Evolutionary conservation across 495 filamentous ascomycete genomes (phyloP).

Genomic region (Cercophora samala): DNA sequence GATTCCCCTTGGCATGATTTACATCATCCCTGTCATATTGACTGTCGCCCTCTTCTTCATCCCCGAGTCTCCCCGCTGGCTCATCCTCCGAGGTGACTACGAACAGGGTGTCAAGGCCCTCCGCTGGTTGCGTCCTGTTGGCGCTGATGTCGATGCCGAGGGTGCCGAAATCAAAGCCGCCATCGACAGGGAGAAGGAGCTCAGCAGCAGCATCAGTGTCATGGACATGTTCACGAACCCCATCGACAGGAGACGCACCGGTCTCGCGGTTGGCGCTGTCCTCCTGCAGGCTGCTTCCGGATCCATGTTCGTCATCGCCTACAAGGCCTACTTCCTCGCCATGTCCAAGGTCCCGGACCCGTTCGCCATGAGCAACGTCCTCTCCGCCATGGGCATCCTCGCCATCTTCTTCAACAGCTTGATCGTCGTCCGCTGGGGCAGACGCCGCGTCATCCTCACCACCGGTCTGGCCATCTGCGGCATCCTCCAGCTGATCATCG

Average conservation of each 20-base stretch:
- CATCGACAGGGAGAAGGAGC: constrained; percentile 47
- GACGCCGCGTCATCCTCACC: constrained; percentile 52
- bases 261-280: constrained; percentile 49
- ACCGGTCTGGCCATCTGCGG: constrained; percentile 53
- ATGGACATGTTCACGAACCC: constrained; percentile 55
- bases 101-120: constrained; percentile 50
- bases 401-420: constrained; percentile 54
- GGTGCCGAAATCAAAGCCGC: constrained; percentile 52
- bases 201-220: constrained; percentile 42
- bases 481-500: constrained; percentile 52
- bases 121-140: constrained; percentile 43
- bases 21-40: constrained; percentile 54
- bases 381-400: constrained; percentile 54
- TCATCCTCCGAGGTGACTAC: constrained; percentile 49
- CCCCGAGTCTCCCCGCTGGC: constrained; percentile 63
- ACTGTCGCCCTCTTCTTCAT: constrained; percentile 55
- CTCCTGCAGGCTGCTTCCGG: constrained; percentile 57
- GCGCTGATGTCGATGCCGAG: constrained; percentile 44
- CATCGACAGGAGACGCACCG: constrained; percentile 51
- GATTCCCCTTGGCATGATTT: constrained; percentile 58
- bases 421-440: constrained; percentile 53
- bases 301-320: constrained; percentile 61
- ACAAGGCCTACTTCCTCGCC: constrained; percentile 63
- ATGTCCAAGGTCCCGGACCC: constrained; percentile 59
- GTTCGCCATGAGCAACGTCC: constrained; percentile 57